Evolutionary conservation across 371 early-diverging fungal genomes (phyloP), one percentile per base, ranked within the genome.

Genomic region (Cokeromyces recurvatus): DNA sequence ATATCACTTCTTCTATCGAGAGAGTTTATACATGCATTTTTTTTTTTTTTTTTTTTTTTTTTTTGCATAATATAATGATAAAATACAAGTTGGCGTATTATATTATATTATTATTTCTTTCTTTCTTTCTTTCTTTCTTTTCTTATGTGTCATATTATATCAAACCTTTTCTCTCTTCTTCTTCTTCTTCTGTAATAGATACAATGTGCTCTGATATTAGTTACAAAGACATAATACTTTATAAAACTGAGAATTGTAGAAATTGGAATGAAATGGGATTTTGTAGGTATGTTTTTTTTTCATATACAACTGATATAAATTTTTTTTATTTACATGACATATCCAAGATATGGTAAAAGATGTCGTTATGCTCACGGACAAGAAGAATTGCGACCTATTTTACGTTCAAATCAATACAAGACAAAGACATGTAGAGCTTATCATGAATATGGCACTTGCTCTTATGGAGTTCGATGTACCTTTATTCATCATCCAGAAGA

Each of bases 181-280:
- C 23, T 17, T 19, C 14, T 21, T n/a, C n/a, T n/a, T n/a, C n/a
- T 24, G 20, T 17, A 15, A 8, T 11, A 24, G 45, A 31, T 27
- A 11, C 32, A 15, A 50, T 50, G 51, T 23, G 43, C 21, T 43
- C 43, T 29, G 29, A 50, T 8, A 37, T 43, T 5, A 43, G 35
- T 37, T 27, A 65, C 31, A 85, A 87, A 47, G 84, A 84, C 46
- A 55, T 73, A 20, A 68, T 73, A 39, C 71, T 95, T 9, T 96
- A 92, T 77, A 94, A 94, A 68, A 96, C 97, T 8, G 97, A 96
- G 71, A 74, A 91, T 29, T 96, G 97, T 60, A 73, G 90, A 41
- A 85, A 86, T 21, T 88, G 81, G 67, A 82, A 82, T 62, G 89
- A 89, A 41, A 84, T 77, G 4, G 89, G 91, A 3, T 51, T 62